These are phyloP conservation scores for Colletotrichum spaethianum DNA, from an alignment of 2,329 filamentous ascomycete species.

Conservation along the genomic window DNA sequence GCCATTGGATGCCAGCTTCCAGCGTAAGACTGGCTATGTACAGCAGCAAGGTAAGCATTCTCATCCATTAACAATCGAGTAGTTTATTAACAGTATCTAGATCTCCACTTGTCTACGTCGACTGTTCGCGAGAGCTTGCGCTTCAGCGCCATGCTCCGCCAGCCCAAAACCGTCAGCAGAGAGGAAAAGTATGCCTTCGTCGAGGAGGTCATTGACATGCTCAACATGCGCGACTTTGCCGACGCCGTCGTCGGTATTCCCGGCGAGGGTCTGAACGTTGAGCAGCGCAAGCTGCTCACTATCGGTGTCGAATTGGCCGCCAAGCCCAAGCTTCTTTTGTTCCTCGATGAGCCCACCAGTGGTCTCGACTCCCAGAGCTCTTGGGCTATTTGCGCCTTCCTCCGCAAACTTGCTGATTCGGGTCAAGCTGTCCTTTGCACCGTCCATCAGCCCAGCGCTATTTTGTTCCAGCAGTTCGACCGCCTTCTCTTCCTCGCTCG, in stretches of 20 bases:
- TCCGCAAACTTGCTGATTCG: slow-evolving; percentile 71
- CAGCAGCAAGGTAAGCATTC: slow-evolving; percentile 69
- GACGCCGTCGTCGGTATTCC: slow-evolving; percentile 76
- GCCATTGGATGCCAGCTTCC: slow-evolving; percentile 69
- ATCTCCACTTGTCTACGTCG: slow-evolving; percentile 69
- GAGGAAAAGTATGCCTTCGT: slow-evolving; percentile 74
- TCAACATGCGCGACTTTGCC: slow-evolving; percentile 77
- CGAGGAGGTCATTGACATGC: slow-evolving; percentile 75
- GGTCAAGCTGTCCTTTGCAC: slow-evolving; percentile 70
- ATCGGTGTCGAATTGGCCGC: slow-evolving; percentile 73
- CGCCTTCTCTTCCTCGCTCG: slow-evolving; percentile 74
- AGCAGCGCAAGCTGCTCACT: slow-evolving; percentile 73
- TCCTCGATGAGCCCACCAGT: slow-evolving; percentile 73
- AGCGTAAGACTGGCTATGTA: slow-evolving; percentile 77
- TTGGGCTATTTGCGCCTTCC: slow-evolving; percentile 74
- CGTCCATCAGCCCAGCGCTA: slow-evolving; percentile 68
- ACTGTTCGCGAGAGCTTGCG: slow-evolving; percentile 69
- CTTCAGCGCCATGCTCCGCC: slow-evolving; percentile 71
- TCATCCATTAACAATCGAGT: neutral
- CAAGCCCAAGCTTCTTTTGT: slow-evolving; percentile 71
- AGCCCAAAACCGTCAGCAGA: slow-evolving; percentile 66
- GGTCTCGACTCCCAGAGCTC: slow-evolving; percentile 76
- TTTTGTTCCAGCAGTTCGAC: slow-evolving; percentile 71
- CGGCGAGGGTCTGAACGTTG: slow-evolving; percentile 72
- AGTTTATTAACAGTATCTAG: slow-evolving; percentile 46